Evolutionary conservation across 495 filamentous ascomycete species (phyloP), one percentile per base, ranked within the genome.

Genomic region (Mycothermus thermophilus): DNA sequence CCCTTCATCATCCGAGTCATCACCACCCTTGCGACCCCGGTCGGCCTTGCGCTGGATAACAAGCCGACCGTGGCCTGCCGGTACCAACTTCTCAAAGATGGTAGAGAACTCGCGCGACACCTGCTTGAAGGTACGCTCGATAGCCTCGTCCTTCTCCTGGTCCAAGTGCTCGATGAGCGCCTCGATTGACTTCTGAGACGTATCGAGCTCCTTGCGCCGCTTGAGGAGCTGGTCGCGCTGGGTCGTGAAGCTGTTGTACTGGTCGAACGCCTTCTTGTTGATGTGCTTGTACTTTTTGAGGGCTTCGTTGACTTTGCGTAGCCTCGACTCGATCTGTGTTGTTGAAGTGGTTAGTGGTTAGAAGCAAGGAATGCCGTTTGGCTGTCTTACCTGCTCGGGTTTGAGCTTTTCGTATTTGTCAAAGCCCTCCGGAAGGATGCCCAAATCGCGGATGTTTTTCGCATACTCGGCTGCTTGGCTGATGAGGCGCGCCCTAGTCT

Each of bases 241-340:
- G 36, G 76, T 80, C 13, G 88, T 95, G 58, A 96, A 96, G 58
- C 75, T 92, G 60, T 85, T 88, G 67, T 95, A 96, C 57, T 99
- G 90, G 57, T 99, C 92, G 43, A 95, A 93, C 0, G 90, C 90
- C 57, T 99, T 99, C 63, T 96, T 99, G 71, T 99, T 99, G 51
- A 99, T 84, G 48, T 93, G 83, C 22, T 80, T 80, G 63, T 87
- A 96, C 52, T 95, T 93, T 60, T 96, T 96, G 27, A 99, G 67
- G 0, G 78, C 72, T 39, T 94, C 84, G 48, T 94, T 93, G 55
- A 88, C 83, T 54, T 90, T 93, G 57, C 90, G 80, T 6, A 97
- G 74, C 15, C 79, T 78, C 46, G 79, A 77, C n/a, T 83, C 75
- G 16, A 94, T 75, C 69, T 79, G 44, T 24, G 22, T 8, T 17